These are phyloP conservation scores for Penicillium argentinense DNA, from an alignment of 495 filamentous ascomycete genomes.

Conservation along the genomic window DNA sequence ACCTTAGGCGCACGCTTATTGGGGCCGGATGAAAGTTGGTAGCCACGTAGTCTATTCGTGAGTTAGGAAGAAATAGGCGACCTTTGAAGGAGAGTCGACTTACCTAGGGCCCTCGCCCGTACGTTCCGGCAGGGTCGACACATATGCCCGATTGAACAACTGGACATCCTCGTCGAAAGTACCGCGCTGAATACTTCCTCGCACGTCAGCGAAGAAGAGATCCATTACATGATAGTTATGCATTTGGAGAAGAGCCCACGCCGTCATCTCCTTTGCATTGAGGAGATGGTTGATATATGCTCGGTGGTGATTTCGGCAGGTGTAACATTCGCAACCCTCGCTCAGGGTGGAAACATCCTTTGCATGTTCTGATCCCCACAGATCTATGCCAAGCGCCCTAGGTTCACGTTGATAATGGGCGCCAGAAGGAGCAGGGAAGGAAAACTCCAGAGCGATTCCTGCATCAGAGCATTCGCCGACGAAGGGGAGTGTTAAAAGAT, in stretches of 20 bases:
- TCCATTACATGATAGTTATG: constrained; percentile 79
- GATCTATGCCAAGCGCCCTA: constrained; percentile 67
- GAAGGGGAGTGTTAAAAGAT: constrained; percentile 77
- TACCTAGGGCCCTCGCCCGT: constrained; percentile 78
- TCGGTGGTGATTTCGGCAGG: constrained; percentile 79
- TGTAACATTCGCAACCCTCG: constrained; percentile 71
- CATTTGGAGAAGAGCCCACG: constrained; percentile 86
- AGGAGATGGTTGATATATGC: constrained; percentile 89
- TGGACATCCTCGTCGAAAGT: constrained; percentile 61
- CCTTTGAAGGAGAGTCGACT: neutral
- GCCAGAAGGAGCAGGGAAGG: constrained; percentile 57
- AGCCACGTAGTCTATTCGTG: constrained; percentile 65
- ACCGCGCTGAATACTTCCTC: constrained; percentile 56
- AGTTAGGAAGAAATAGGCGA: constrained; percentile 3
- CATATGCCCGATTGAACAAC: constrained; percentile 62
- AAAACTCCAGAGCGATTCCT: constrained; percentile 80
- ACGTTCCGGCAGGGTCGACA: constrained; percentile 64
- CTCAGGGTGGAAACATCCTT: constrained; percentile 58
- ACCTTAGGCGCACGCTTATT: constrained; percentile 61
- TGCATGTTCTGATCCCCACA: constrained; percentile 63
- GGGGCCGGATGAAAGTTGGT: constrained; percentile 74
- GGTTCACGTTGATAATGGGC: constrained; percentile 13
- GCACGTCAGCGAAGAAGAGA: constrained; percentile 70
- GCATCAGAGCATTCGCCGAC: constrained; percentile 72
- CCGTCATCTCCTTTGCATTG: constrained; percentile 89